Percentiles rank a stretch among this genome's conserved stretches.
These are phyloP conservation scores for Voacanga thouarsii DNA, from an alignment of 257 asterid genomes.

Conservation along the genomic window DNA sequence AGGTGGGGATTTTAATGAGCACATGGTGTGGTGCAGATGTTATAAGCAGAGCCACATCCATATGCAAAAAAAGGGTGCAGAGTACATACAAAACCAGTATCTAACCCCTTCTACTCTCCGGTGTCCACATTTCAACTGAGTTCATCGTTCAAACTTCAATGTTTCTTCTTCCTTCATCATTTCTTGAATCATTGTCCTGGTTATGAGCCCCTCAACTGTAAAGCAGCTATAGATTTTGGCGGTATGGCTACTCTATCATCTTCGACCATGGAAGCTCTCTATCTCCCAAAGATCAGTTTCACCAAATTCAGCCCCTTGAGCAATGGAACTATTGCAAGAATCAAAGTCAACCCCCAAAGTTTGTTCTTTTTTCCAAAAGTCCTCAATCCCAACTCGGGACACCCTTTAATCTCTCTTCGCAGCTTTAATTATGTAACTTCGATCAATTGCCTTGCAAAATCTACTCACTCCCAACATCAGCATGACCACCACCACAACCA, in stretches of 20 bases:
- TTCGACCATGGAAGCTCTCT: constrained; percentile 14
- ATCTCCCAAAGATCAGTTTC: constrained; percentile 1
- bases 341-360: constrained; percentile 11
- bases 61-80: background rate
- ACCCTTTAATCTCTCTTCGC: constrained; percentile 10
- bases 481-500: constrained; percentile 24
- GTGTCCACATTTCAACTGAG: too few relatives aligned
- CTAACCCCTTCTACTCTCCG: too few relatives aligned
- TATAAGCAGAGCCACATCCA: constrained; percentile 15
- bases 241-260: background rate
- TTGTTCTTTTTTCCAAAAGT: background rate
- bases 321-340: background rate
- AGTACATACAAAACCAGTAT: background rate
- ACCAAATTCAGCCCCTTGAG: background rate
- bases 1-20: constrained; percentile 12
- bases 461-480: constrained; percentile 22
- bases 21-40: constrained; percentile 30
- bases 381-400: background rate
- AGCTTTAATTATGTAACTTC: background rate
- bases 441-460: constrained; percentile 18
- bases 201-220: background rate
- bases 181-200: background rate
- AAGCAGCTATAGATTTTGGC: background rate
- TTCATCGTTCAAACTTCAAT: background rate
- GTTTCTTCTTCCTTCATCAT: background rate